Evolutionary conservation across 164 flowering plant species (phyloP).

Genomic region (Piper longum): DNA sequence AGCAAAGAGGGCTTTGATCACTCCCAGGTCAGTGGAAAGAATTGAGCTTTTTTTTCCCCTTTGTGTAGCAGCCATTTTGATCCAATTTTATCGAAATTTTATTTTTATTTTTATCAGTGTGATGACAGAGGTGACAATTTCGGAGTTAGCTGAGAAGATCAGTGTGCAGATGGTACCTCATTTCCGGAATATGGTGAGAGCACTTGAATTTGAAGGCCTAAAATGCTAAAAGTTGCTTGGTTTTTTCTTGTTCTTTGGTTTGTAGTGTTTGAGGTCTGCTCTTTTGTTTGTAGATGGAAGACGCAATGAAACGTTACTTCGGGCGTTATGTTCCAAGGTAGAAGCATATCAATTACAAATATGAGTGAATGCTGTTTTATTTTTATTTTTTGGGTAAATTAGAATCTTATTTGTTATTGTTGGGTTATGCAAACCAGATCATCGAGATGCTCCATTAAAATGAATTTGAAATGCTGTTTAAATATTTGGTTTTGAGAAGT

Average conservation of each 20-base stretch:
- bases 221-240: not conserved
- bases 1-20: slow-evolving; percentile 12
- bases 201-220: not conserved
- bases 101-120: slow-evolving; percentile 15
- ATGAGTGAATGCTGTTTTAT: too few relatives aligned
- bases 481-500: not conserved
- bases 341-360: too few relatives aligned
- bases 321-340: not conserved
- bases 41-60: not conserved
- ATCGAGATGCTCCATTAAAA: too few relatives aligned
- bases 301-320: not conserved
- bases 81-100: not conserved
- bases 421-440: too few relatives aligned
- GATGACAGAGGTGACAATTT: slow-evolving; percentile 12
- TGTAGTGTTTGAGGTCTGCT: too few relatives aligned
- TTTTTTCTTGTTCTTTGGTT: not conserved
- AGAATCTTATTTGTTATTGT: too few relatives aligned
- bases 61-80: not conserved
- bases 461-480: not conserved
- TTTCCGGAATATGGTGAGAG: slow-evolving; percentile 34
- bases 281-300: not conserved
- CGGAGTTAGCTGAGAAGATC: slow-evolving; percentile 13
- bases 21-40: slow-evolving; percentile 4
- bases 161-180: slow-evolving; percentile 22
- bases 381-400: too few relatives aligned